Conservation (phyloP, 768 basidiomycete genomes). For the Boletellus sp. region DNA sequence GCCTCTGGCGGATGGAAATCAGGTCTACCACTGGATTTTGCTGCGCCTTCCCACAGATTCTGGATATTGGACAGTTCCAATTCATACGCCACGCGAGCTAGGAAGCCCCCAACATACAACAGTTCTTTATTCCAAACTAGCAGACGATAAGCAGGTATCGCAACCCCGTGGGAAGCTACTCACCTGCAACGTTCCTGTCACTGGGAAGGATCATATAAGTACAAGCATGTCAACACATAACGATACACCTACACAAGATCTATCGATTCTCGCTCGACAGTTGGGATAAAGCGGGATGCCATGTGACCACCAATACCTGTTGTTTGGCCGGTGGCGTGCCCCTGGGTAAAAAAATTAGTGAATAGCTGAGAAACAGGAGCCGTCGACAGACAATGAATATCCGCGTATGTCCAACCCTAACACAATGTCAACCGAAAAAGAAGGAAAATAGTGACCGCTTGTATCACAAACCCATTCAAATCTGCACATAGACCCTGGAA, state of each 20-base stretch:
- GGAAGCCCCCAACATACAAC: conserved; percentile 76
- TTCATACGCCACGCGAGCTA: conserved; percentile 82
- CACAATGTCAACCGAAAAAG: conserved; percentile 6
- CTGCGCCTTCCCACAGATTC: conserved; percentile 54
- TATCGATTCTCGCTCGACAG: conserved; percentile 92
- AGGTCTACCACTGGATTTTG: conserved; percentile 28
- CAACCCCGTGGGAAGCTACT: conserved; percentile 13
- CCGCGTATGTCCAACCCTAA: conserved; percentile 61
- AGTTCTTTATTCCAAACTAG: conserved; percentile 90
- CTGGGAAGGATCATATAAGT: conserved; percentile 33
- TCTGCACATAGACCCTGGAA: conserved; percentile 87
- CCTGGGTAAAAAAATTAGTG: conserved; percentile 40
- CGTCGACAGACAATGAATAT: conserved; percentile 74
- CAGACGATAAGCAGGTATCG: neutral
- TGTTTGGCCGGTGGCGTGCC: conserved; percentile 89
- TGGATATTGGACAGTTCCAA: conserved; percentile 65
- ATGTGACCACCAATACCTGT: conserved; percentile 74
- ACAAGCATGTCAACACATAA: neutral
- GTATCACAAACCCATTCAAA: conserved; percentile 63
- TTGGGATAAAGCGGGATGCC: conserved; percentile 87
- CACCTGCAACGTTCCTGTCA: conserved; percentile 78
- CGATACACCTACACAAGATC: conserved; percentile 67
- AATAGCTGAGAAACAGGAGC: neutral
- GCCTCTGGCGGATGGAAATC: conserved; percentile 37
- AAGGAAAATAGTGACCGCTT: neutral